phyloP scores from a whole-genome alignment of 768 basidiomycete genomes.

The Leccinum subgranulosum region DNA sequence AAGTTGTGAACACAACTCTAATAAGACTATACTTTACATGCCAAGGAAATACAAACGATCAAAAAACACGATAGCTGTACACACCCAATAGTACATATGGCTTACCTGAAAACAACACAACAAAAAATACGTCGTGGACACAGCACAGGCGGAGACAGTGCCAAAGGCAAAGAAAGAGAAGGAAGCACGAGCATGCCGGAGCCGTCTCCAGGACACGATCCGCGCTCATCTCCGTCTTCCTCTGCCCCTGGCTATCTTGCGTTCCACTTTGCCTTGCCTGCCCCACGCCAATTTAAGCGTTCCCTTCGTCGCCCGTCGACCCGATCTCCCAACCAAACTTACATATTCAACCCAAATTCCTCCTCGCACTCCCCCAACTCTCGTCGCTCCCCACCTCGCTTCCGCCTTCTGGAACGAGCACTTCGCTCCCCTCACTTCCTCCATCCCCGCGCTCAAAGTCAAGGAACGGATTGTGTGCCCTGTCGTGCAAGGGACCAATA shows the following conservation, averaged over 20 bases:
- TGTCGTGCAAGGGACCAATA: slow-evolving; percentile 2
- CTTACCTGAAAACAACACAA: not conserved
- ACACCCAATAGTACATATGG: not conserved
- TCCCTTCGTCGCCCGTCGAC: not conserved
- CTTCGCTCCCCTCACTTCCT: slow-evolving; percentile 21
- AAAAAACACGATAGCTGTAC: not conserved
- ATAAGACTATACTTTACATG: not conserved
- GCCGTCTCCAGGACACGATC: not conserved
- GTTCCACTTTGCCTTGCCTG: not conserved
- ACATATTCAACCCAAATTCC: slow-evolving; percentile 6
- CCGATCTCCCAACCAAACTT: not conserved
- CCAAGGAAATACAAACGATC: not conserved
- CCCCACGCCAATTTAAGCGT: not conserved
- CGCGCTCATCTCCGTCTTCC: not conserved
- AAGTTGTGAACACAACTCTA: not conserved
- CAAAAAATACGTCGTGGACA: not conserved
- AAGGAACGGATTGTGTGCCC: slow-evolving; percentile 21
- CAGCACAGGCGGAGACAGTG: not conserved
- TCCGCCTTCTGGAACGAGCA: slow-evolving; percentile 9
- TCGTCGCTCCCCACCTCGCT: slow-evolving; percentile 23
- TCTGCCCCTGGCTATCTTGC: not conserved
- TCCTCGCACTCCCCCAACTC: slow-evolving; percentile 26
- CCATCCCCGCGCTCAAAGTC: slow-evolving; percentile 11
- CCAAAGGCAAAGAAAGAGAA: not conserved
- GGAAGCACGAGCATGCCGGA: not conserved